Conservation (phyloP, 2,329 filamentous ascomycete genomes). For the Bisporella sp. region DNA sequence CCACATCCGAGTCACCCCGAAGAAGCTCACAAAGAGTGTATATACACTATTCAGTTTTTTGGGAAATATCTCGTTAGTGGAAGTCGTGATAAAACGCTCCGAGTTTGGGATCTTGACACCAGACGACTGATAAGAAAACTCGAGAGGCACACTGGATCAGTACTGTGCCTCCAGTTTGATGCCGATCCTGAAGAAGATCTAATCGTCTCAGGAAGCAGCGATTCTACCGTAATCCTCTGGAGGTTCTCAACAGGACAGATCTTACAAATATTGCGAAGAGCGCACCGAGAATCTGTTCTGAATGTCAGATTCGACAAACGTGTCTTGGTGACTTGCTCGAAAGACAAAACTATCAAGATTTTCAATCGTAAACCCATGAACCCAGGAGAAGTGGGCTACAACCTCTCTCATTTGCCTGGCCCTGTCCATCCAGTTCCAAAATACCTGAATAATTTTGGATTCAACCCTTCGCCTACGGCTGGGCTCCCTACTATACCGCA, state of each 20-base stretch:
- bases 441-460: constrained; percentile 47
- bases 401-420: constrained; percentile 31
- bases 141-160: constrained; percentile 72
- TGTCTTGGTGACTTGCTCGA: constrained; percentile 92
- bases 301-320: constrained; percentile 89
- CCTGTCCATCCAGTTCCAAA: constrained; percentile 45
- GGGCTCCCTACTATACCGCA: constrained; percentile 50
- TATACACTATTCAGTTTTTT: constrained; percentile 90
- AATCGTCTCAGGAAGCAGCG: constrained; percentile 92
- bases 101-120: constrained; percentile 84
- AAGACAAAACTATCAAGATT: constrained; percentile 94
- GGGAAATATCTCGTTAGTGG: constrained; percentile 85
- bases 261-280: constrained; percentile 66
- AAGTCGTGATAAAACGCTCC: constrained; percentile 79
- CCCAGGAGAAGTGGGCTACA: constrained; percentile 51
- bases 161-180: constrained; percentile 93
- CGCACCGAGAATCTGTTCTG: constrained; percentile 84
- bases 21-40: constrained; percentile 85
- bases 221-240: constrained; percentile 88
- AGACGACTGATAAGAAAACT: constrained; percentile 69
- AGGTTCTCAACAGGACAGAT: constrained; percentile 83
- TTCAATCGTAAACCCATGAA: constrained; percentile 75
- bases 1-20: constrained; percentile 74
- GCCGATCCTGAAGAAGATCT: constrained; percentile 80
- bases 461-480: constrained; percentile 36